Percentiles rank a stretch among this genome's conserved stretches.
Conservation (phyloP, 2,329 filamentous ascomycete genomes). For the Biscogniauxia sp. region DNA sequence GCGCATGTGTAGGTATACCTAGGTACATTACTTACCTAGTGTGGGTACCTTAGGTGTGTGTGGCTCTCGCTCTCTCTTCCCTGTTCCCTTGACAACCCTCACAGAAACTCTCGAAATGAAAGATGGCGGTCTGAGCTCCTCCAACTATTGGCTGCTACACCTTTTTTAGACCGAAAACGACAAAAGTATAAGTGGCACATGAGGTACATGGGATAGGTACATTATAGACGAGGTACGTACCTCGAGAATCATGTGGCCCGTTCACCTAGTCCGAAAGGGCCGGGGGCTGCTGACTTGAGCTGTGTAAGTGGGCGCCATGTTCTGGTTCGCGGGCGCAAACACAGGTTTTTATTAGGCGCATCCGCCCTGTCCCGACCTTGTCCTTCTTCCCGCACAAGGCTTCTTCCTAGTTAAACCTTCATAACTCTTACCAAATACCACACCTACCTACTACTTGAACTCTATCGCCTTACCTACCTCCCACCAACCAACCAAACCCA, state of each 20-base stretch:
- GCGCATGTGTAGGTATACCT: not conserved
- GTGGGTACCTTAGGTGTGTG: too few relatives aligned
- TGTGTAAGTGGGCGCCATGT: slow-evolving; percentile 3
- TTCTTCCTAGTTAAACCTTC: slow-evolving; percentile 17
- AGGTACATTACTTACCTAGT: not conserved
- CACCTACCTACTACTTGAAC: slow-evolving; percentile 6
- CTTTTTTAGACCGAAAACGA: slow-evolving; percentile 25
- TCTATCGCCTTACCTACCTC: slow-evolving; percentile 13
- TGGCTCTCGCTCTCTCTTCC: slow-evolving; percentile 1
- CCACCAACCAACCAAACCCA: not conserved
- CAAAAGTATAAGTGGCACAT: not conserved
- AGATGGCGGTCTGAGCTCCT: slow-evolving; percentile 12
- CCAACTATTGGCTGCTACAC: slow-evolving; percentile 22
- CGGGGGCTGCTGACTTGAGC: slow-evolving; percentile 9
- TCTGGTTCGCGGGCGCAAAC: slow-evolving; percentile 13
- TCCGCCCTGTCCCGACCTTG: slow-evolving; percentile 28
- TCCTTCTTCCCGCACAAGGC: slow-evolving; percentile 20
- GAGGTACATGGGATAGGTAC: not conserved
- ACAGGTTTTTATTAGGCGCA: slow-evolving; percentile 29
- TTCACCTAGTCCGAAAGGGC: slow-evolving; percentile 16
- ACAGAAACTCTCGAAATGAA: slow-evolving; percentile 4
- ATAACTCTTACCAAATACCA: slow-evolving; percentile 21
- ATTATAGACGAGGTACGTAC: not conserved
- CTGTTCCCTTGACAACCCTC: not conserved
- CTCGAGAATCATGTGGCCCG: slow-evolving; percentile 26